These are phyloP conservation scores for Pseudogymnoascus sp. DNA, from an alignment of 2,329 filamentous ascomycete species.

Conservation along the genomic window DNA sequence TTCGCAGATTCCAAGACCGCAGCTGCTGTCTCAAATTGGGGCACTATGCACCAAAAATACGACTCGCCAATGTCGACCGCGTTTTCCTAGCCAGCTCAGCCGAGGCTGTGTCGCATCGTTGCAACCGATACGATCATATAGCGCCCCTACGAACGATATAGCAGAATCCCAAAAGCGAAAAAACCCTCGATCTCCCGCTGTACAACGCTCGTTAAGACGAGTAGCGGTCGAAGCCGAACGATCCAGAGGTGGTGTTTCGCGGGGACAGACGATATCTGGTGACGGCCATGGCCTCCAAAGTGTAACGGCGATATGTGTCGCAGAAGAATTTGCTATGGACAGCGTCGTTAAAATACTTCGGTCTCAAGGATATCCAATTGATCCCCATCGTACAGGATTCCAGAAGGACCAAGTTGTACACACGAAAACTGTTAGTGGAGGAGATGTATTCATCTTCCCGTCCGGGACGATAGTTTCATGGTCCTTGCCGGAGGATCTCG, in stretches of 20 bases:
- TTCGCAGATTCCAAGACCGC: background rate
- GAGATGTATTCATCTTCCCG: slow-evolving; percentile 92
- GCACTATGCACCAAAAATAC: background rate
- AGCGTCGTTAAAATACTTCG: slow-evolving; percentile 48
- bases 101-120: background rate
- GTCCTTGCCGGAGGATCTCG: slow-evolving; percentile 71
- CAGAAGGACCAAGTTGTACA: slow-evolving; percentile 56
- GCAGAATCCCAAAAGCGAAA: slow-evolving; percentile 33
- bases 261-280: slow-evolving; percentile 16
- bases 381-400: slow-evolving; percentile 54
- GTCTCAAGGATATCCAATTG: slow-evolving; percentile 51
- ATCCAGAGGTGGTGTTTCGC: slow-evolving; percentile 35
- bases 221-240: slow-evolving; percentile 80
- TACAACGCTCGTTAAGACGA: slow-evolving; percentile 70
- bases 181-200: slow-evolving; percentile 39
- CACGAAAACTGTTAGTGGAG: slow-evolving; percentile 52
- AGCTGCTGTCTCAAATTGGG: background rate
- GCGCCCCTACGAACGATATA: background rate
- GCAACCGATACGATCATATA: background rate
- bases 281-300: slow-evolving; percentile 32
- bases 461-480: slow-evolving; percentile 90
- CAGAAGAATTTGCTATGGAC: slow-evolving; percentile 57
- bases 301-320: slow-evolving; percentile 53
- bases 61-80: background rate
- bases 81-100: background rate